A percentile compares a stretch with the other conserved stretches of the same genome.
These are phyloP conservation scores for Plicaturopsis crispa DNA, from an alignment of 768 basidiomycete species.

Conservation along the genomic window DNA sequence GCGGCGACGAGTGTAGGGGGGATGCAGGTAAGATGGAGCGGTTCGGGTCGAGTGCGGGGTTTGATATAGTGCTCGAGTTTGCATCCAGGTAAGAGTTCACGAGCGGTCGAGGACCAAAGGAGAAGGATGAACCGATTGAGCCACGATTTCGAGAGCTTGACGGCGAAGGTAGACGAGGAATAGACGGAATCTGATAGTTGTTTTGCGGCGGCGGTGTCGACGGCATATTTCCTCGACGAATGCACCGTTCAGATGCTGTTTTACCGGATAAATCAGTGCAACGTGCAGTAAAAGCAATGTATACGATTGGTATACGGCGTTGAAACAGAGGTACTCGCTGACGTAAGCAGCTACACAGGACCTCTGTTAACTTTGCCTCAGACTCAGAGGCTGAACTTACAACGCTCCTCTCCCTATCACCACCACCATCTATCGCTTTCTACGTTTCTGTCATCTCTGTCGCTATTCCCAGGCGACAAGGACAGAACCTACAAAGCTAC, in stretches of 20 bases:
- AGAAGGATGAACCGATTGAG: constrained; percentile 77
- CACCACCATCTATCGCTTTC: neutral
- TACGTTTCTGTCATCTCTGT: neutral
- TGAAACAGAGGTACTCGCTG: no score
- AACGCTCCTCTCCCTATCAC: neutral
- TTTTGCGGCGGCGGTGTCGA: constrained; percentile 44
- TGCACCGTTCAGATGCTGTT: no score
- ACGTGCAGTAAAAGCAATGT: no score
- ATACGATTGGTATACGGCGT: no score
- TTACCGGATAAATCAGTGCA: no score
- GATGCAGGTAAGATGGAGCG: constrained; percentile 71
- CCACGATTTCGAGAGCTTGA: constrained; percentile 50
- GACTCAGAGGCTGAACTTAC: neutral
- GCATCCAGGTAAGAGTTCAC: constrained; percentile 64
- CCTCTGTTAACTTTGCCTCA: no score
- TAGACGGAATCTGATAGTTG: constrained; percentile 33
- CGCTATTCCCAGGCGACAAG: constrained; percentile 1
- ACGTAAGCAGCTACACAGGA: no score
- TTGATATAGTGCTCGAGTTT: constrained; percentile 53
- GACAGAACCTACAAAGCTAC: constrained; percentile 10
- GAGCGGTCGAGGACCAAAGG: constrained; percentile 73
- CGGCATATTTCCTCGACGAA: no score
- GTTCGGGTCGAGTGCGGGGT: constrained; percentile 68
- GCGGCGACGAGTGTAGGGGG: constrained; percentile 62
- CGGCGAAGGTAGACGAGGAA: constrained; percentile 47